Evolutionary conservation across 2,329 filamentous ascomycete species (phyloP), one percentile per base, ranked within the genome.

Genomic region (Fusarium sp.): DNA sequence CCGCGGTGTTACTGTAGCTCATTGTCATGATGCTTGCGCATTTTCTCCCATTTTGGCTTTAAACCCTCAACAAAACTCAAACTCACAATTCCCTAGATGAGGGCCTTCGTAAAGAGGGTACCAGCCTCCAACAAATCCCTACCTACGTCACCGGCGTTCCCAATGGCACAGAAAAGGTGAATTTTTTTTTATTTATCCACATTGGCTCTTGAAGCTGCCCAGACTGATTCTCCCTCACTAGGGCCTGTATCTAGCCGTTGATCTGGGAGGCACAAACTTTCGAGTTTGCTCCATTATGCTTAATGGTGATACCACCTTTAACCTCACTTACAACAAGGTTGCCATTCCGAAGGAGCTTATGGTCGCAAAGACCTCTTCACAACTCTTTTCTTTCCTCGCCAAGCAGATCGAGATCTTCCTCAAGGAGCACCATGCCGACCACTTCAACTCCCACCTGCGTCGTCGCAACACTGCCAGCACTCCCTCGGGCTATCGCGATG

Each of bases 191-290:
- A 76, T 27, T 29, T 41, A 17, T 29, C 39, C 65, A 41, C 36
- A 62, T 49, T 52, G 35, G 33, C 35, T 39, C 33, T 41, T 55
- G 25, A 29, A 46, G 49, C 31, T 52, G 57, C 57, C 62, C 31
- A 64, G 33, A 57, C 72, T 57, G 53, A 65, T 41, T n/a, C 35
- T 47, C 57, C 41, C 35, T 53, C 65, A 50, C 25, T 76, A 97
- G 94, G 96, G 96, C 52, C 87, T 98, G 42, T 99, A 98, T 84
- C 91, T 99, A 79, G 95, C 96, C 42, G 95, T 99, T 73, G 96
- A 99, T 79, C 89, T 99, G n/a, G 96, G 96, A 70, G 96, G 96
- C 77, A 99, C 96, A 73, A 99, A 99, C 85, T 97, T 98, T 84
- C 93, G 96, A 76, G 96, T 99, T 78, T 99, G 96, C 85, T 98